A percentile compares a stretch with the other conserved stretches of the same genome.
phyloP scores from a whole-genome alignment of 495 filamentous ascomycete genomes.

The Penicillium steckii region DNA sequence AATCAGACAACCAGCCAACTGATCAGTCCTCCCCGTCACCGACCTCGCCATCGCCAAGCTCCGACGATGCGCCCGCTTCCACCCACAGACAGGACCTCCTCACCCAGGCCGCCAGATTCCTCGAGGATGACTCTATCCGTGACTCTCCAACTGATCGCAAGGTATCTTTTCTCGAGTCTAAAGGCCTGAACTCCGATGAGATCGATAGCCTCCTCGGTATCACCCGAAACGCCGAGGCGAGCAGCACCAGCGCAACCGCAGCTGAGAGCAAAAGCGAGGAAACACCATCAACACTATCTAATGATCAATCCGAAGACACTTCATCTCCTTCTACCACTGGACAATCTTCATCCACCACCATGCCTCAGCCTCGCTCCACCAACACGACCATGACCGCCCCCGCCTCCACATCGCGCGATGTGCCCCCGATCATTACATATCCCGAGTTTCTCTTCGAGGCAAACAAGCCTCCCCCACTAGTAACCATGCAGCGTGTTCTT shows the following conservation, averaged over 20 bases:
- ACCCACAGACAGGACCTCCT: constrained; percentile 48
- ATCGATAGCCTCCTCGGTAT: constrained; percentile 64
- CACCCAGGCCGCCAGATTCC: constrained; percentile 72
- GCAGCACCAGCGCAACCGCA: constrained; percentile 21
- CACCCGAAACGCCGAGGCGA: constrained; percentile 37
- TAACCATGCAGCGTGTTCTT: constrained; percentile 72
- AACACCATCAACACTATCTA: constrained; percentile 10
- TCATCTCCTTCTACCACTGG: constrained; percentile 14
- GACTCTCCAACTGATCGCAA: constrained; percentile 70
- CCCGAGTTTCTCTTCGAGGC: constrained; percentile 81
- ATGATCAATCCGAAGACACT: constrained; percentile 11
- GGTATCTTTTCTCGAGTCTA: constrained; percentile 72
- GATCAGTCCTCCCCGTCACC: constrained; percentile 18
- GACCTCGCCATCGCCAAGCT: constrained; percentile 30
- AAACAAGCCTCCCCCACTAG: constrained; percentile 69
- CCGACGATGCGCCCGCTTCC: constrained; percentile 32
- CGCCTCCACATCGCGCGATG: constrained; percentile 41
- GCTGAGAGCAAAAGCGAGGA: constrained; percentile 17
- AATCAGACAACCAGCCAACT: constrained; percentile 13
- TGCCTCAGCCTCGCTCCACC: constrained; percentile 16
- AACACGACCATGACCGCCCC: constrained; percentile 11
- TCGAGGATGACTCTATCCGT: constrained; percentile 75
- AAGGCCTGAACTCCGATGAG: constrained; percentile 68
- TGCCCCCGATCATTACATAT: constrained; percentile 93
- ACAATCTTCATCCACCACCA: constrained; percentile 11